Conservation (phyloP, 805 yeast genomes). For the Ogataea sp. region DNA sequence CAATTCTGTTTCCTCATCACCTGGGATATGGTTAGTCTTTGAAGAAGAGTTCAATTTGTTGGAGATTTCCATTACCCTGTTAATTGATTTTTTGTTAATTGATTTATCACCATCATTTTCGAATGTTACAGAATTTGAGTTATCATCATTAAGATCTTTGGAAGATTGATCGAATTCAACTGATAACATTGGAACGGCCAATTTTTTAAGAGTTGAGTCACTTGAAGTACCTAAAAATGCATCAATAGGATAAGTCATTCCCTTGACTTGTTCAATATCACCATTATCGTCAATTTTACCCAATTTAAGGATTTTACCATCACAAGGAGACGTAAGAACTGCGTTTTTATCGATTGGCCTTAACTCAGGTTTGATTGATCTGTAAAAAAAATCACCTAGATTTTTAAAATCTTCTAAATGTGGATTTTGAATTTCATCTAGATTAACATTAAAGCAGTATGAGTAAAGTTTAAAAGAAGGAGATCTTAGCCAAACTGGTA, state of each 20-base stretch:
- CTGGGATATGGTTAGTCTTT: slow-evolving; percentile 33
- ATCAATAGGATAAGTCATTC: slow-evolving; percentile 85
- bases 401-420: slow-evolving; percentile 69
- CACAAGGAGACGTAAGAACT: slow-evolving; percentile 82
- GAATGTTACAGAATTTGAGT: slow-evolving; percentile 20
- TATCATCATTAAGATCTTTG: slow-evolving; percentile 8
- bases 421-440: slow-evolving; percentile 82
- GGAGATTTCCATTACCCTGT: slow-evolving; percentile 13
- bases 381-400: slow-evolving; percentile 84
- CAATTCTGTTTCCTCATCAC: slow-evolving; percentile 33
- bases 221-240: slow-evolving; percentile 68
- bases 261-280: slow-evolving; percentile 94
- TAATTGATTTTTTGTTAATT: slow-evolving; percentile 9
- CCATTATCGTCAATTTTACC: slow-evolving; percentile 70
- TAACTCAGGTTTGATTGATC: slow-evolving; percentile 67
- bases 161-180: slow-evolving; percentile 41
- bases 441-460: slow-evolving; percentile 73
- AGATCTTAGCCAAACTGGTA: slow-evolving; percentile 83
- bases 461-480: slow-evolving; percentile 79
- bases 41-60: slow-evolving; percentile 14
- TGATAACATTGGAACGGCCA: slow-evolving; percentile 50
- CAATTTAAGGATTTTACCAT: slow-evolving; percentile 80
- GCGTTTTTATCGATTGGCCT: slow-evolving; percentile 66
- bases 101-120: slow-evolving; percentile 67
- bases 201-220: slow-evolving; percentile 22